phyloP scores from a whole-genome alignment of 176 grass and related monocot species.

The Zea luxurians region DNA sequence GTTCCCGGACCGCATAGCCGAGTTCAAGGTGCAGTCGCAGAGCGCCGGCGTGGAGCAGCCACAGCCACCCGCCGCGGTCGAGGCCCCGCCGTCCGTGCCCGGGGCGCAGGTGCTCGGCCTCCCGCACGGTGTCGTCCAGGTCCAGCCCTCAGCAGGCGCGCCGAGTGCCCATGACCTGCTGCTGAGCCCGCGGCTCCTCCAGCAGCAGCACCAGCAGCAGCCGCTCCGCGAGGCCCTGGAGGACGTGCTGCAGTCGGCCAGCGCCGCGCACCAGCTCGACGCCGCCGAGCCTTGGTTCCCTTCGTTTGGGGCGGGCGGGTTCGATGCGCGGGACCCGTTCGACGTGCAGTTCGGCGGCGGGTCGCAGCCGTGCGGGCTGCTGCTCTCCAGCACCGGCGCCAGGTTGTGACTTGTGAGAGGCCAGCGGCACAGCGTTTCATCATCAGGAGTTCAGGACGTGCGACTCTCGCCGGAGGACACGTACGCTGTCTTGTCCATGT shows the following conservation, averaged over 20 bases:
- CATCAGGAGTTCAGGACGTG: too few relatives aligned
- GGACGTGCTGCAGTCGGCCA: slow-evolving; percentile 47
- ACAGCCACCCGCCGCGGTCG: slow-evolving; percentile 9
- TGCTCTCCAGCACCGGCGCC: slow-evolving; percentile 49
- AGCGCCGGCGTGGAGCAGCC: slow-evolving; percentile 27
- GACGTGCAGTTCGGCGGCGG: slow-evolving; percentile 51
- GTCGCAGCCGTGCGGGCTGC: slow-evolving; percentile 54
- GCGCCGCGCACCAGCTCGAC: slow-evolving; percentile 11
- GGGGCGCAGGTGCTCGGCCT: slow-evolving; percentile 34
- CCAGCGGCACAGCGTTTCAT: neutral
- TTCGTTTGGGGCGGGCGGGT: slow-evolving; percentile 35
- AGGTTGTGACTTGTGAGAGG: slow-evolving; percentile 23
- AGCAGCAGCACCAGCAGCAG: slow-evolving; percentile 10
- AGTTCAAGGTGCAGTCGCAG: slow-evolving; percentile 56
- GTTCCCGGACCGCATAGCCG: slow-evolving; percentile 52
- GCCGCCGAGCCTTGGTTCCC: slow-evolving; percentile 33
- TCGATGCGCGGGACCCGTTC: slow-evolving; percentile 45
- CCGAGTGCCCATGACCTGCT: neutral
- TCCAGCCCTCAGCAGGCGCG: slow-evolving; percentile 28
- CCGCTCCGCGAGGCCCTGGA: slow-evolving; percentile 43
- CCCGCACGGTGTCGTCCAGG: neutral
- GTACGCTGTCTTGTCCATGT: neutral
- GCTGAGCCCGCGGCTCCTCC: slow-evolving; percentile 22
- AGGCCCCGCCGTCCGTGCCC: neutral
- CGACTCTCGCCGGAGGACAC: neutral